Conservation (phyloP, 169 alveolate genomes). For the Plasmodium blacklocki region DNA sequence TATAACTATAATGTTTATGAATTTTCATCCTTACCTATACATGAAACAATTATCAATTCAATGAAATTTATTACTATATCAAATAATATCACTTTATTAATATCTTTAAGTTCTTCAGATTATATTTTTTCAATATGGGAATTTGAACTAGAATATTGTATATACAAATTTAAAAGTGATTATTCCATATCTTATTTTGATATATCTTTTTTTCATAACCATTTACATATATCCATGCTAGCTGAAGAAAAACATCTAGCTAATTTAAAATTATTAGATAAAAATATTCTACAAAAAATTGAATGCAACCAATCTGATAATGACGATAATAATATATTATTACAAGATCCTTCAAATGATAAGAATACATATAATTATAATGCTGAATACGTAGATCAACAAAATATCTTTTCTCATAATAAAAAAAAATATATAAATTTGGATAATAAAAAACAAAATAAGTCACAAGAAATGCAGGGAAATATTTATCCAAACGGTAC, state of each 20-base stretch:
- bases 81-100: constrained; percentile 46
- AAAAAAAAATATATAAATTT: too few species aligned
- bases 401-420: too few species aligned
- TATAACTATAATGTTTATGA: constrained; percentile 71
- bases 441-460: too few species aligned
- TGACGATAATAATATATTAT: neutral
- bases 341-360: neutral
- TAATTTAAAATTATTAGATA: constrained; percentile 28
- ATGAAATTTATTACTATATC: constrained; percentile 57
- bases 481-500: constrained; percentile 4
- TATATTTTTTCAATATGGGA: constrained; percentile 73
- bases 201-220: constrained; percentile 25
- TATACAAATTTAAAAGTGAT: constrained; percentile 73
- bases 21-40: constrained; percentile 54
- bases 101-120: constrained; percentile 60
- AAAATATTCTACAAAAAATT: constrained; percentile 58
- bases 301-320: constrained; percentile 39
- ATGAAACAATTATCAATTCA: constrained; percentile 41
- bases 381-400: neutral
- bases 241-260: constrained; percentile 71
- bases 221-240: constrained; percentile 49
- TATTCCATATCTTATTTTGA: constrained; percentile 68
- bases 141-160: constrained; percentile 61
- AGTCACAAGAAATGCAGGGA: neutral
- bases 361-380: neutral